phyloP scores from a whole-genome alignment of 768 basidiomycete species.

The Suillus spraguei region DNA sequence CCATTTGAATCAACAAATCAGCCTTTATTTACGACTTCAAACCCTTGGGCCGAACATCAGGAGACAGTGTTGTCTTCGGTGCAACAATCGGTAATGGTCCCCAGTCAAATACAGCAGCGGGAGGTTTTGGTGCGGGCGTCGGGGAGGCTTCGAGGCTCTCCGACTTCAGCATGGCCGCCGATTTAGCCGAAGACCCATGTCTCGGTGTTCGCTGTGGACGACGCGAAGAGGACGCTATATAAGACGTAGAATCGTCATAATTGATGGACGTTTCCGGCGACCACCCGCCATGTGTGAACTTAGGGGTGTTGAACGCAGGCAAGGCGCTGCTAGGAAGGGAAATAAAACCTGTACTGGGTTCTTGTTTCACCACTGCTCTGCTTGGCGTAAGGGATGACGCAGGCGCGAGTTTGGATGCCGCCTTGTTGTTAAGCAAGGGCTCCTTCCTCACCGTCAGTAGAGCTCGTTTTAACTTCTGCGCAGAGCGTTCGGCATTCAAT shows the following conservation, averaged over 20 bases:
- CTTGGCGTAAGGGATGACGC: slow-evolving; percentile 33
- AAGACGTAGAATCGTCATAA: slow-evolving; percentile 16
- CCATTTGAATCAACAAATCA: slow-evolving; percentile 1
- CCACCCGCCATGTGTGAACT: slow-evolving; percentile 22
- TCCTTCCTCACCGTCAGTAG: slow-evolving; percentile 60
- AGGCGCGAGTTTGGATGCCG: slow-evolving; percentile 23
- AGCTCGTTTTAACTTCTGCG: slow-evolving; percentile 68
- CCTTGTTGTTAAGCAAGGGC: slow-evolving; percentile 68
- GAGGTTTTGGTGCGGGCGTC: slow-evolving; percentile 5
- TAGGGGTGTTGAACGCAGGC: slow-evolving; percentile 26
- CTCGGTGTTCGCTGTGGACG: slow-evolving; percentile 7
- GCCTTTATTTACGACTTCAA: slow-evolving; percentile 1
- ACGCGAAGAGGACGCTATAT: slow-evolving; percentile 26
- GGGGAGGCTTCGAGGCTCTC: slow-evolving; percentile 2
- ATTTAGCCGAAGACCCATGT: slow-evolving; percentile 9
- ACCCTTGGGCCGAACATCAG: slow-evolving; percentile 14
- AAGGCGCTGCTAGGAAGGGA: slow-evolving; percentile 21
- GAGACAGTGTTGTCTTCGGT: slow-evolving; percentile 19
- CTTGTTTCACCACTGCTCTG: slow-evolving; percentile 22
- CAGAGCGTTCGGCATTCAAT: slow-evolving; percentile 77
- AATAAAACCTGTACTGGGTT: slow-evolving; percentile 6
- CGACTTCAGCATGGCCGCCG: slow-evolving; percentile 3
- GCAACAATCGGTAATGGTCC: slow-evolving; percentile 20
- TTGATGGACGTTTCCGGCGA: slow-evolving; percentile 22
- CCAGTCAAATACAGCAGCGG: slow-evolving; percentile 21